Conservation (phyloP, 2,329 filamentous ascomycete species). For the Verticillium isaacii region DNA sequence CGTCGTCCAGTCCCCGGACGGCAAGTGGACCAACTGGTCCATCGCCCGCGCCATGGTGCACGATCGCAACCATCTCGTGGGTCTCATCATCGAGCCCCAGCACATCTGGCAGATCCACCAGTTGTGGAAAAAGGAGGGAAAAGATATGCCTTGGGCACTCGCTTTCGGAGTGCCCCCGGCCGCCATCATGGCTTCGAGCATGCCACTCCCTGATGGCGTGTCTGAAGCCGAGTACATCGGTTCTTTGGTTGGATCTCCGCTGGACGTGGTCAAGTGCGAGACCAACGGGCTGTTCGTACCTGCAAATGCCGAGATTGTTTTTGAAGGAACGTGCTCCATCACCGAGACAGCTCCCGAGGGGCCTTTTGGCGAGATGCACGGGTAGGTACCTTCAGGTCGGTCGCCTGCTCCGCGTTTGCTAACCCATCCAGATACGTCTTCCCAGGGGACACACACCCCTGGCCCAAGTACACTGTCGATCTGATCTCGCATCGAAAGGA, state of each 20-base stretch:
- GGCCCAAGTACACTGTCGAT: slow-evolving; percentile 37
- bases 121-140: slow-evolving; percentile 38
- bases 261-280: slow-evolving; percentile 49
- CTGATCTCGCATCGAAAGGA: slow-evolving; percentile 41
- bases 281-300: slow-evolving; percentile 43
- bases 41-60: slow-evolving; percentile 41
- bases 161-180: slow-evolving; percentile 44
- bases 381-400: slow-evolving; percentile 13
- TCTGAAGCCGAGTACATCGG: slow-evolving; percentile 44
- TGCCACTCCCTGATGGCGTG: slow-evolving; percentile 44
- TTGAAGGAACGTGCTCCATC: slow-evolving; percentile 43
- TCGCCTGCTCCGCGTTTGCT: not conserved
- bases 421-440: slow-evolving; percentile 23
- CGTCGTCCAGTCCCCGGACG: slow-evolving; percentile 37
- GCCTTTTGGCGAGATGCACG: slow-evolving; percentile 42
- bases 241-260: slow-evolving; percentile 34
- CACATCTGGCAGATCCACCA: slow-evolving; percentile 41
- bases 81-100: slow-evolving; percentile 38
- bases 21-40: slow-evolving; percentile 42
- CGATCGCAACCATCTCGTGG: slow-evolving; percentile 32
- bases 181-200: slow-evolving; percentile 40
- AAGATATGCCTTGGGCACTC: slow-evolving; percentile 41
- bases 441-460: slow-evolving; percentile 1
- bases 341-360: slow-evolving; percentile 38
- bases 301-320: slow-evolving; percentile 43